These are phyloP conservation scores for Rhododendron ovatum DNA, from an alignment of 148 eudicot genomes.

Conservation along the genomic window DNA sequence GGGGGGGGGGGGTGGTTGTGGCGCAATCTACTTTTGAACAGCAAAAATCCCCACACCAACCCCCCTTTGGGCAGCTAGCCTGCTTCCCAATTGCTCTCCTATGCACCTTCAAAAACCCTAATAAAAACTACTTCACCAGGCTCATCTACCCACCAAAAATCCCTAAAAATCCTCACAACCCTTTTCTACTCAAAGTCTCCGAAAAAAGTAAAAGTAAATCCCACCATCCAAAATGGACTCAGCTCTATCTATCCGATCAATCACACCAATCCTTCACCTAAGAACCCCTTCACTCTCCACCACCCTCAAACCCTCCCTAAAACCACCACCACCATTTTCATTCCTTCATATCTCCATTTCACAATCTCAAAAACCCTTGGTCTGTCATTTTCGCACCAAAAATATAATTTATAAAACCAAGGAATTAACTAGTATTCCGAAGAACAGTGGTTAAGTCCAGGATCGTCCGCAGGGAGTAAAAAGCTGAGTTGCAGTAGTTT, in stretches of 20 bases:
- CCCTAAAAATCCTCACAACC: neutral
- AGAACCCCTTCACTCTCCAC: neutral
- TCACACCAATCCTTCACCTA: neutral
- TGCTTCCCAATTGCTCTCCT: neutral
- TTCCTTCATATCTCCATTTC: no score
- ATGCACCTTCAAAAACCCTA: neutral
- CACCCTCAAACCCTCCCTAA: constrained; percentile 8
- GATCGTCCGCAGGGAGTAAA: no score
- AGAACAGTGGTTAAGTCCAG: no score
- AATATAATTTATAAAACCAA: no score
- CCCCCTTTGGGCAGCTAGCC: neutral
- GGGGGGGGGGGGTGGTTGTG: no score
- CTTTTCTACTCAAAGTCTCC: neutral
- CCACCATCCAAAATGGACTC: constrained; percentile 13
- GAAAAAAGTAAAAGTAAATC: neutral
- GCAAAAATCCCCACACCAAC: no score
- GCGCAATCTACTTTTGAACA: no score
- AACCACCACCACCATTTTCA: constrained; percentile 5
- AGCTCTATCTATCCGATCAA: neutral
- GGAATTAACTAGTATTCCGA: no score
- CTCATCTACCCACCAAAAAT: neutral
- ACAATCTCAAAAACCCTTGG: no score
- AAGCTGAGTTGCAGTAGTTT: no score
- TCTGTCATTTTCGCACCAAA: no score
- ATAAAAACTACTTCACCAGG: neutral